These are phyloP conservation scores for Afroboletus lepidellus DNA, from an alignment of 1,284 basidiomycete species.

Conservation along the genomic window DNA sequence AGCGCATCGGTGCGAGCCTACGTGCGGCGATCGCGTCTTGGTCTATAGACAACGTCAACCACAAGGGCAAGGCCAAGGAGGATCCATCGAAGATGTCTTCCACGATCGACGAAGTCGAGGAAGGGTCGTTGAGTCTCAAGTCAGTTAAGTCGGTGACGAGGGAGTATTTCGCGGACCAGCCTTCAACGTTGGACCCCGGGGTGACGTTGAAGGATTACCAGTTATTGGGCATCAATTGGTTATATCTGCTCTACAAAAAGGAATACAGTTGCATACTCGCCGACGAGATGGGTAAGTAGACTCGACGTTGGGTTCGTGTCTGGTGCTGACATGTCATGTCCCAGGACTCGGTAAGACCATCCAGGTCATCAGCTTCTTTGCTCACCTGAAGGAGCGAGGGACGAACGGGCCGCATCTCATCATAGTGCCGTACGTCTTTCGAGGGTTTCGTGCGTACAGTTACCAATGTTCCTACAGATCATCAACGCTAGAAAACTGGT, in stretches of 20 bases:
- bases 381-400: slow-evolving; percentile 80
- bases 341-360: slow-evolving; percentile 95
- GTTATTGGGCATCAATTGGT: slow-evolving; percentile 96
- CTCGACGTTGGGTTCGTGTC: slow-evolving; percentile 1
- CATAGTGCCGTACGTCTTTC: slow-evolving; percentile 80
- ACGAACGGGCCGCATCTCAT: slow-evolving; percentile 87
- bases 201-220: slow-evolving; percentile 96
- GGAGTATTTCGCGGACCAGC: slow-evolving; percentile 77
- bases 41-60: slow-evolving; percentile 49
- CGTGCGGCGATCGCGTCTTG: slow-evolving; percentile 76
- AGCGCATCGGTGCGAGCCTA: slow-evolving; percentile 74
- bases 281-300: slow-evolving; percentile 89
- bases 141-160: slow-evolving; percentile 45
- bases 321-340: not conserved
- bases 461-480: slow-evolving; percentile 51
- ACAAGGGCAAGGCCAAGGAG: slow-evolving; percentile 41
- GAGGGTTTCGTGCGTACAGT: slow-evolving; percentile 36
- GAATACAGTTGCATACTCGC: slow-evolving; percentile 92
- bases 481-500: slow-evolving; percentile 98
- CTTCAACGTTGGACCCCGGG: slow-evolving; percentile 63
- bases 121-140: slow-evolving; percentile 61
- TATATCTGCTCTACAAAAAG: slow-evolving; percentile 83
- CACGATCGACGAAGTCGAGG: slow-evolving; percentile 44
- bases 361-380: slow-evolving; percentile 97
- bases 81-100: slow-evolving; percentile 26